Evolutionary conservation across 225 moss, liverwort and hornwort species (phyloP), one percentile per base, ranked within the genome.

Genomic region (Antitrichia curtipendula): DNA sequence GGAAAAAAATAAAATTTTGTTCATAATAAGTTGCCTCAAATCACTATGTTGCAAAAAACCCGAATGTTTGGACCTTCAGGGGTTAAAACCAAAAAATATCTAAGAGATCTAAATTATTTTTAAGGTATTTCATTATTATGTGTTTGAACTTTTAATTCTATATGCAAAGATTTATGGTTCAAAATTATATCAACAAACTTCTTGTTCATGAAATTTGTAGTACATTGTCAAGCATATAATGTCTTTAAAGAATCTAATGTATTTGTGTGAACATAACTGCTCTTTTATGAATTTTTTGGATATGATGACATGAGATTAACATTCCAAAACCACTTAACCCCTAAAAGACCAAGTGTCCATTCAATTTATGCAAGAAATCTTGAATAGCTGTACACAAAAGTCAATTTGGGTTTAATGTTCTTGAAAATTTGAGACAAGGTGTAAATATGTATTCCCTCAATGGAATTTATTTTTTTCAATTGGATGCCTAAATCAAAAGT

Each of bases 401-500:
- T 40, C 40, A 38, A 38, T 40, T 68, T 68, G 2, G 13, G 4
- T 68, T 11, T 2, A 13, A 23, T 38, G 1, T 23, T 68, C 8
- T 23, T 13, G 1, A 40, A 40, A 38, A 23, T 40, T 38, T 38
- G 23, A 23, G 4, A 38, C 7, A 40, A 4, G 7, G 7, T 40
- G 2, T 20, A 4, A 38, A 13, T 2, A 40, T 24, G 8, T 24
- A 12, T 32, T 4, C 4, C 8, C 2, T 68, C 23, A 8, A 0
- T 68, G 2, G 38, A 23, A 38, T 38, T 12, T 3, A 10, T 19
- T 22, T 13, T 68, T 38, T 68, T 23, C 14, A 15, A 40, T 40
- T 0, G 0, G 2, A 3, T 24, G 5, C 24, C 2, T 9, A 0
- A 0, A 69, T 69, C 8, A 69, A 24, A 24, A 69, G 8, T 40